Conservation (phyloP, 2,329 filamentous ascomycete species). For the Aspergillus nomiae region DNA sequence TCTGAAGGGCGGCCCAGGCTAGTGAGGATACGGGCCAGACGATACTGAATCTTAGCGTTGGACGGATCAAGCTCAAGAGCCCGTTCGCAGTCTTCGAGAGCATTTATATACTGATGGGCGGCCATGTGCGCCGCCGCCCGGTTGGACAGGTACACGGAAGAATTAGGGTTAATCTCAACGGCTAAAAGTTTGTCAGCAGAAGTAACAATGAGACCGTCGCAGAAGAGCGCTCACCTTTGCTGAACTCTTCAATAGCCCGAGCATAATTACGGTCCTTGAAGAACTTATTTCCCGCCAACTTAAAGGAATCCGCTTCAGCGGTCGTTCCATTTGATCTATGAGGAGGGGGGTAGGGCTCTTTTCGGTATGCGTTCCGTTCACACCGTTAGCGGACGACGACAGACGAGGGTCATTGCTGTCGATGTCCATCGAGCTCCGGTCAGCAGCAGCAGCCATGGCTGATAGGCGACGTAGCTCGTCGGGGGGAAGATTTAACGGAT, state of each 20-base stretch:
- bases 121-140: constrained; percentile 93
- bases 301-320: constrained; percentile 88
- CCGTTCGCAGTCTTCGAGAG: constrained; percentile 81
- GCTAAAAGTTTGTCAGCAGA: constrained; percentile 54
- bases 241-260: constrained; percentile 88
- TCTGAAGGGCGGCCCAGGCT: constrained; percentile 83
- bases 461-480: constrained; percentile 82
- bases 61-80: constrained; percentile 81
- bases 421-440: constrained; percentile 72
- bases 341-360: constrained; percentile 49
- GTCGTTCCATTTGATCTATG: constrained; percentile 52
- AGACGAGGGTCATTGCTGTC: constrained; percentile 62
- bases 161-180: constrained; percentile 81
- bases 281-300: constrained; percentile 90
- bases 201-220: neutral
- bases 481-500: constrained; percentile 86
- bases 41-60: constrained; percentile 84
- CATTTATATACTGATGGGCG: constrained; percentile 74
- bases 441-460: constrained; percentile 52
- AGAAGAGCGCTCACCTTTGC: constrained; percentile 69
- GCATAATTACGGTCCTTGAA: constrained; percentile 93
- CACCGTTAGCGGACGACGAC: constrained; percentile 53
- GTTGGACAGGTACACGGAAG: constrained; percentile 90
- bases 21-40: constrained; percentile 87
- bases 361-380: constrained; percentile 35